Evolutionary conservation across 805 yeast species (phyloP), one percentile per base, ranked within the genome.

Genomic region (Soucietia sequanensis): DNA sequence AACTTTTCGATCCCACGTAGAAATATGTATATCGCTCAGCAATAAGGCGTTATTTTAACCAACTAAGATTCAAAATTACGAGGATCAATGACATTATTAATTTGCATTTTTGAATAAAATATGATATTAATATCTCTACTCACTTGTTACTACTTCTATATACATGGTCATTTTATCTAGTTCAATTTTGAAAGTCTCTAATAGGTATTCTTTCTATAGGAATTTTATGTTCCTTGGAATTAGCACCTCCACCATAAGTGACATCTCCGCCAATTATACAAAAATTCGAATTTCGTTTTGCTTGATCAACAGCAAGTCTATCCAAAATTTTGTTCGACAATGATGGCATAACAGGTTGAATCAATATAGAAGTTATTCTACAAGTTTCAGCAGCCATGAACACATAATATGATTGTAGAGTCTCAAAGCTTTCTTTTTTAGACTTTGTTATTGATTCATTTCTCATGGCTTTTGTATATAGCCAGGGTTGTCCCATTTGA

Each of bases 401-500:
- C 2, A 90, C 76, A 10, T 79, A 71, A 29, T 72, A 60, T 54
- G 80, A 83, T 28, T 50, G 60, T 16, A 59, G 18, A 25, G 30
- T 34, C 19, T 26, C 28, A 6, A 23, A 18, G 7, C 31, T 26
- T 7, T 36, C 29, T 13, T 18, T 32, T 7, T 54, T 55, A 5
- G 38, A 38, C 11, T 46, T 45, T 6, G 56, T 56, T 2, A 44
- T 39, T 3, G 47, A 41, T 1, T 49, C 47, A 6, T 41, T 31
- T 24, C 47, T 45, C 7, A 54, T 30, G 19, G 29, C 25, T 29
- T 61, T 64, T 15, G 62, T 63, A 32, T 68, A 60, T 6, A 62
- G 57, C 98, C 98, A 91, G 0, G 97, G 97, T 47, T 79, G 81
- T 5, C 78, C 61, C 1, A 58, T 63, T 50, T 87, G 95, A 43